Evolutionary conservation across 2,329 filamentous ascomycete genomes (phyloP), one percentile per base, ranked within the genome.

Genomic region (Colletotrichum cordylinicola): DNA sequence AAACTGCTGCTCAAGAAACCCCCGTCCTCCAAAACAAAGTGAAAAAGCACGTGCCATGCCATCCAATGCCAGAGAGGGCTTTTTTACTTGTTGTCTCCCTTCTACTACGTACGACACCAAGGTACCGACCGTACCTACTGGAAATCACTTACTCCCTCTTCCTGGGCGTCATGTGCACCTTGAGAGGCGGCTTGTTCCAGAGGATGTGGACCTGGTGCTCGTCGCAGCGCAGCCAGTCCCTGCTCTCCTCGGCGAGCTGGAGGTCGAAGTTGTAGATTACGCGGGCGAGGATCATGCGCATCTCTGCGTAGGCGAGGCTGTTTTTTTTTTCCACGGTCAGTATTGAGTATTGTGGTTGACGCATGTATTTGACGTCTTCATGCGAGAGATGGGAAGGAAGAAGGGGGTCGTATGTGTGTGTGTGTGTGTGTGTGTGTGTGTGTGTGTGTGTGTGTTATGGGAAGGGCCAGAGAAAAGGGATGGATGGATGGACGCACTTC

Each of bases 271-370:
- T 70, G 65, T 66, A 76, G 37, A 76, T 13, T 15, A 76, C 52
- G 24, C 52, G 43, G 37, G 65, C 33, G 10, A 76, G 66, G 8
- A 76, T 75, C 48, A 76, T 55, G 18, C 67, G 64, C 71, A 75
- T 75, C 67, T 76, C 74, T 16, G 70, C 72, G 39, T 76, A 74
- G 31, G 74, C 74, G 52, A 76, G 74, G 71, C 70, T 72, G n/a
- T 48, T 18, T 10, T 29, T 18, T 29, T 29, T 24, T 24, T 24
- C 24, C 16, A 29, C 29, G 29, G 29, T 29, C 4, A 29, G 29
- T 62, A 16, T 27, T n/a, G n/a, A n/a, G n/a, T n/a, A n/a, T n/a
- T n/a, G n/a, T n/a, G n/a, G n/a, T n/a, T n/a, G n/a, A n/a, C n/a
- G n/a, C n/a, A n/a, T n/a, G n/a, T n/a, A n/a, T n/a, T n/a, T n/a